A percentile compares a stretch with the other conserved stretches of the same genome.
These are phyloP conservation scores for Colletotrichum agaves DNA, from an alignment of 2,329 filamentous ascomycete species.

Conservation along the genomic window DNA sequence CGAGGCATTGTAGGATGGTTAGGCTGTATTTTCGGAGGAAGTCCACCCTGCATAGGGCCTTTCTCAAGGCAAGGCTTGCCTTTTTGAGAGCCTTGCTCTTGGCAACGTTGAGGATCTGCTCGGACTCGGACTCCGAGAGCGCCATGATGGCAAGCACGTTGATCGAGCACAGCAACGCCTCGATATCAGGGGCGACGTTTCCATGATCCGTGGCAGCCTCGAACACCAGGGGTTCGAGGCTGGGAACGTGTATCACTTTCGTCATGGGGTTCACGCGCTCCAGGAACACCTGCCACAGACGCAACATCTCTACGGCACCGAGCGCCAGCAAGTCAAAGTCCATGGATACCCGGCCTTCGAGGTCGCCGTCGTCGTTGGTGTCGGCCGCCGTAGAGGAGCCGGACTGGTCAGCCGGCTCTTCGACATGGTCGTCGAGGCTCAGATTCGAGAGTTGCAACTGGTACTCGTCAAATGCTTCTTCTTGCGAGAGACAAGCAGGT, in stretches of 20 bases:
- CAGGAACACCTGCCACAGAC: conserved; percentile 79
- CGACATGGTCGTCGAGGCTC: background rate
- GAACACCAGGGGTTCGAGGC: conserved; percentile 49
- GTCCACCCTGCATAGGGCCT: conserved; percentile 59
- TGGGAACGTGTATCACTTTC: conserved; percentile 78
- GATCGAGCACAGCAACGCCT: conserved; percentile 72
- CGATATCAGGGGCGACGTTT: conserved; percentile 43
- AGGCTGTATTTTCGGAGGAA: conserved; percentile 70
- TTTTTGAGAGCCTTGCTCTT: conserved; percentile 60
- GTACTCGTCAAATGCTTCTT: rapidly evolving
- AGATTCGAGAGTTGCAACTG: conserved; percentile 24
- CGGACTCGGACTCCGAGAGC: conserved; percentile 67
- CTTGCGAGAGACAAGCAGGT: background rate
- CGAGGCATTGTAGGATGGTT: conserved; percentile 66
- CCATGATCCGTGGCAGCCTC: conserved; percentile 43
- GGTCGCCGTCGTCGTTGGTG: background rate
- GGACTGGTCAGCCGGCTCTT: background rate
- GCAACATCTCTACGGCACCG: conserved; percentile 48
- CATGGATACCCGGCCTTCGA: background rate
- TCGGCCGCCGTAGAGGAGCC: background rate
- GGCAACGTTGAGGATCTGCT: conserved; percentile 58
- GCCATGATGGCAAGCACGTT: conserved; percentile 69
- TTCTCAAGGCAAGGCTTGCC: conserved; percentile 62
- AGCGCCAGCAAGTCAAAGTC: conserved; percentile 26
- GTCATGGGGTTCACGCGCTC: conserved; percentile 79